Base-by-base conservation (phyloP, 306 rosid species). In the Bauhinia variegata region DNA sequence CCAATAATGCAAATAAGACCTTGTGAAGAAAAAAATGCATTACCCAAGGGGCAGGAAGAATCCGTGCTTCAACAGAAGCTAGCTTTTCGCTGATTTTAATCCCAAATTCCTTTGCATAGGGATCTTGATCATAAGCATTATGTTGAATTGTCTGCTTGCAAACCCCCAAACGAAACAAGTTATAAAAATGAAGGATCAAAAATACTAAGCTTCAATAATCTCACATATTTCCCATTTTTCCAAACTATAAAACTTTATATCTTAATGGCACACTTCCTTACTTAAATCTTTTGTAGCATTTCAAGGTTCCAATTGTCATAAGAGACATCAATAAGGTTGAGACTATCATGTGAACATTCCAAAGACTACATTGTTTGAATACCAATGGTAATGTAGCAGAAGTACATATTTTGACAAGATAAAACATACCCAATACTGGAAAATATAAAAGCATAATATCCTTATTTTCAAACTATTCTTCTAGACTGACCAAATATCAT, bases 11-110 rank as follows among this genome's bases (percentile, higher is more conserved):
- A 63, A 63, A 16, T 34, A 55, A 37, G 57, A 56, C n/a, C 50
- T 52, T 10, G 23, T 13, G 48, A 60, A 58, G 77, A 50, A 72
- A 60, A n/a, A 53, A 52, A 13, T 11, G n/a, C 65, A 75, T 83
- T 87, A 92, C 98, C 98, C 98, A 92, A 34, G 98, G 98, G 7
- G 98, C 96, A 38, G 98, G 98, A 53, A 92, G 96, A 67, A 92
- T 92, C 61, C 98, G 87, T 37, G 98, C 98, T 78, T 92, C 96
- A 6, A 92, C 98, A 2, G 91, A 86, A 72, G 98, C 91, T 51
- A 89, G 70, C 73, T 89, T 92, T 65, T 92, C 96, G 62, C 96
- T 92, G 71, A 92, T 82, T 74, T 85, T 86, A 61, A 92, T 75
- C 57, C 98, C 98, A 39, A 92, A 92, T 80, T 92, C 98, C 72